Conservation (phyloP, 192 early-diverging fungal genomes). For the Coemansia sp. region DNA sequence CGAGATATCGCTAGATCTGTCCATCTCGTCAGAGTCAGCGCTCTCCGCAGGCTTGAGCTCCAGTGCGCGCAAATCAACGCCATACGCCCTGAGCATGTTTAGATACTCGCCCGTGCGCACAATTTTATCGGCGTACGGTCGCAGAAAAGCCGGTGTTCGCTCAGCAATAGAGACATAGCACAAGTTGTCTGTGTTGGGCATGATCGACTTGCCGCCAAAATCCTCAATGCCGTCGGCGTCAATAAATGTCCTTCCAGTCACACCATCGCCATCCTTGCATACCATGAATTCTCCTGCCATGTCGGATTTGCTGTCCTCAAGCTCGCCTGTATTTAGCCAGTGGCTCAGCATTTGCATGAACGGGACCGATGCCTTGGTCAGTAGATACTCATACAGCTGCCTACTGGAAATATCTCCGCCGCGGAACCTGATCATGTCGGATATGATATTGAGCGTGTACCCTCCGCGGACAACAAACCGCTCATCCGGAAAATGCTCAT, state of each 20-base stretch:
- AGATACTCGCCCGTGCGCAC: conserved; percentile 92
- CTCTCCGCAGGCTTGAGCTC: conserved; percentile 8
- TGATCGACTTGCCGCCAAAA: conserved; percentile 2
- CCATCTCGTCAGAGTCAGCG: conserved; percentile 1
- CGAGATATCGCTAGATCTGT: background rate
- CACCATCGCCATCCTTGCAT: conserved; percentile 62
- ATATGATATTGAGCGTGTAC: conserved; percentile 72
- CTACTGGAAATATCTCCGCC: conserved; percentile 69
- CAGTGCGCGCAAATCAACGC: conserved; percentile 40
- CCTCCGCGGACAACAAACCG: conserved; percentile 71
- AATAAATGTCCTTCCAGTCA: conserved; percentile 70
- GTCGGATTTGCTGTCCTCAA: conserved; percentile 64
- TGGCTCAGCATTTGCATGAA: conserved; percentile 78
- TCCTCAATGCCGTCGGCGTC: conserved; percentile 57
- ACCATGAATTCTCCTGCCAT: conserved; percentile 90
- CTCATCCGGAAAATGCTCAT: conserved; percentile 24
- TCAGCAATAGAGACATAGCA: conserved; percentile 35
- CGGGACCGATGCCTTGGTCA: conserved; percentile 76
- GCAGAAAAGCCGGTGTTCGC: conserved; percentile 73
- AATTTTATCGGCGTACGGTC: conserved; percentile 74
- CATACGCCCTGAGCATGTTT: conserved; percentile 87
- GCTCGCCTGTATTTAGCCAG: conserved; percentile 90
- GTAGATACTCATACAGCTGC: conserved; percentile 75
- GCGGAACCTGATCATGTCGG: conserved; percentile 59
- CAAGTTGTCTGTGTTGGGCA: conserved; percentile 2